Evolutionary conservation across 2,329 filamentous ascomycete genomes (phyloP).

Genomic region (Fusarium guadeloupense): DNA sequence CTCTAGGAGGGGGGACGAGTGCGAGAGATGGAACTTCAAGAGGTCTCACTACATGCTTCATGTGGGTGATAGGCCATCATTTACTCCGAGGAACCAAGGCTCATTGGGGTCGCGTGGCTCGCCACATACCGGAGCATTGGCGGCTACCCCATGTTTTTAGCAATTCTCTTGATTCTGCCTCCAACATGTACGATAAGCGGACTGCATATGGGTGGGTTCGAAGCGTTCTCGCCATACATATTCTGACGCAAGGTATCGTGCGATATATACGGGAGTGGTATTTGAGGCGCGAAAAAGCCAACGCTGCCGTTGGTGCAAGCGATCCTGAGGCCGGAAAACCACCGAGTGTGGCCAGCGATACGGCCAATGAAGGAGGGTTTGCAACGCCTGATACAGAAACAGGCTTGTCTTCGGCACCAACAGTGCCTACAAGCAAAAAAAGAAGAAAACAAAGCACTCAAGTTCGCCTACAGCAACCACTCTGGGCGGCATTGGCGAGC

Average conservation of each 20-base stretch:
- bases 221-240: slow-evolving; percentile 77
- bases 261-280: slow-evolving; percentile 77
- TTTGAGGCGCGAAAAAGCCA: slow-evolving; percentile 66
- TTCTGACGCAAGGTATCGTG: slow-evolving; percentile 76
- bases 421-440: slow-evolving; percentile 74
- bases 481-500: slow-evolving; percentile 94
- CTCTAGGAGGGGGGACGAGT: slow-evolving; percentile 82
- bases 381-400: slow-evolving; percentile 63
- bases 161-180: slow-evolving; percentile 56
- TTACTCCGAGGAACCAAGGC: slow-evolving; percentile 59
- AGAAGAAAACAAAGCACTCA: slow-evolving; percentile 91
- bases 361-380: slow-evolving; percentile 53
- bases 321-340: slow-evolving; percentile 73
- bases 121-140: slow-evolving; percentile 58
- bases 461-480: slow-evolving; percentile 87
- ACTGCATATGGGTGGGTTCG: slow-evolving; percentile 72
- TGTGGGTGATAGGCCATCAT: slow-evolving; percentile 70
- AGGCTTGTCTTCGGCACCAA: slow-evolving; percentile 47
- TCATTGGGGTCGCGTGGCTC: slow-evolving; percentile 58
- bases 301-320: slow-evolving; percentile 57
- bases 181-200: slow-evolving; percentile 63
- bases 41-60: slow-evolving; percentile 75
- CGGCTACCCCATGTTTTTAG: slow-evolving; percentile 56
- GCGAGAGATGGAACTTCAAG: slow-evolving; percentile 74
- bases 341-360: slow-evolving; percentile 47